A percentile compares a stretch with the other conserved stretches of the same genome.
Evolutionary conservation across 257 asterid species (phyloP).

Genomic region (Forsythia suspensa): DNA sequence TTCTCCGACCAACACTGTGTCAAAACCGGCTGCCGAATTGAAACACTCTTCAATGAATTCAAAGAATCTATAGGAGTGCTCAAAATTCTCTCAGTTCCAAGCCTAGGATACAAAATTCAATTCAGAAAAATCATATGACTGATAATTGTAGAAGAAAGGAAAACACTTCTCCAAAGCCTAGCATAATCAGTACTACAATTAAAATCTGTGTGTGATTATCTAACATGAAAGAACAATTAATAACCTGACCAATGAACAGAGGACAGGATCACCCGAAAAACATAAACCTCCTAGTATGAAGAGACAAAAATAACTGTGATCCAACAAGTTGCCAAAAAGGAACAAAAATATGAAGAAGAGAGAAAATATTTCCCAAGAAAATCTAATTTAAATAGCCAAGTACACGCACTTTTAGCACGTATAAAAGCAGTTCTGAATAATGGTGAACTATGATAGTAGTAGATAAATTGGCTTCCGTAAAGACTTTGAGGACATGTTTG

Average conservation of each 20-base stretch:
- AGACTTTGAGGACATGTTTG: too few relatives aligned
- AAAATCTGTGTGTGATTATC: not conserved
- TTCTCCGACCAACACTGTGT: conserved; percentile 40
- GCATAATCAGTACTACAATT: not conserved
- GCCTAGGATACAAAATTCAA: conserved; percentile 39
- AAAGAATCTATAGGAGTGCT: conserved; percentile 46
- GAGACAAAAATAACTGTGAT: too few relatives aligned
- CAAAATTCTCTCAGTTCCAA: conserved; percentile 55
- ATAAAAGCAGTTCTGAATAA: too few relatives aligned
- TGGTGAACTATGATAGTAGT: too few relatives aligned
- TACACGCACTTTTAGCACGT: too few relatives aligned
- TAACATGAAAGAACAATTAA: not conserved
- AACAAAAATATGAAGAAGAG: too few relatives aligned
- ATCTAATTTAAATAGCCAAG: too few relatives aligned
- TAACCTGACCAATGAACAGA: not conserved
- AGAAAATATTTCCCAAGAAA: not conserved
- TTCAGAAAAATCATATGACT: conserved; percentile 3
- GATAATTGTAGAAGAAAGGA: not conserved
- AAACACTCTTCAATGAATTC: conserved; percentile 40
- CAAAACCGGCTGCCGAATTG: conserved; percentile 32
- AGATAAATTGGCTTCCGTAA: too few relatives aligned
- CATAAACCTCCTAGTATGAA: too few relatives aligned
- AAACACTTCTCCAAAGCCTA: not conserved
- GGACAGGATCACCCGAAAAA: too few relatives aligned
- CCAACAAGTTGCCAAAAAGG: too few relatives aligned